Evolutionary conservation across 768 basidiomycete species (phyloP).

Genomic region (Lentinula aciculospora): DNA sequence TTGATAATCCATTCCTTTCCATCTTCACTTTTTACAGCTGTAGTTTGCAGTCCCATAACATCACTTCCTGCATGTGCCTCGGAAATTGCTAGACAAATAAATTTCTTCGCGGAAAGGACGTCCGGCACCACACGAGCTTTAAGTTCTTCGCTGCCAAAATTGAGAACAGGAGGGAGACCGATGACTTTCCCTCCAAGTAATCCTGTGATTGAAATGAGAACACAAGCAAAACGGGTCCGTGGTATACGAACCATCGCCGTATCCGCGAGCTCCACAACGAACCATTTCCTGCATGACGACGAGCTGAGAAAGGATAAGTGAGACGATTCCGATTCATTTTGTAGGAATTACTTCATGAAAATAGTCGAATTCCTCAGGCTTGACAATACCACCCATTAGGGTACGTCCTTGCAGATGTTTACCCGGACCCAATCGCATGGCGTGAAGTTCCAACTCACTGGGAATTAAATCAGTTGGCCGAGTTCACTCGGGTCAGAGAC

Average conservation of each 20-base stretch:
- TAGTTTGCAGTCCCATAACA: constrained; percentile 68
- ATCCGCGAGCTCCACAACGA: constrained; percentile 68
- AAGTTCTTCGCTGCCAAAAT: constrained; percentile 64
- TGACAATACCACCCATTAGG: constrained; percentile 75
- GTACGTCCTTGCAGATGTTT: constrained; percentile 80
- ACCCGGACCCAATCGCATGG: constrained; percentile 92
- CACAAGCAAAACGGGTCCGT: neutral
- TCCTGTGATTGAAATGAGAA: constrained; percentile 20
- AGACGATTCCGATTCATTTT: neutral
- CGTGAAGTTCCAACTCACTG: constrained; percentile 69
- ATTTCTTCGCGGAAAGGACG: constrained; percentile 66
- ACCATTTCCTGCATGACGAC: constrained; percentile 76
- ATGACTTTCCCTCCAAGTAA: constrained; percentile 74
- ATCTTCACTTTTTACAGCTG: constrained; percentile 72
- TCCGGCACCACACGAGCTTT: constrained; percentile 56
- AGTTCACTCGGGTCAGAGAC: no score
- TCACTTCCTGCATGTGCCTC: constrained; percentile 89
- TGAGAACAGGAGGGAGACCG: constrained; percentile 79
- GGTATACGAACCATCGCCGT: constrained; percentile 57
- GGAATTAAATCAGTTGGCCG: neutral
- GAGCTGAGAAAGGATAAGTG: constrained; percentile 34
- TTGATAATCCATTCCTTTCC: constrained; percentile 80
- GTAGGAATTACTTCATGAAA: constrained; percentile 65
- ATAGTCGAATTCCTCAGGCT: constrained; percentile 85
- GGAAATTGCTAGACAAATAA: constrained; percentile 80